Base-by-base conservation (phyloP, 495 filamentous ascomycete genomes). In the Podospora bellae-mahoneyi region DNA sequence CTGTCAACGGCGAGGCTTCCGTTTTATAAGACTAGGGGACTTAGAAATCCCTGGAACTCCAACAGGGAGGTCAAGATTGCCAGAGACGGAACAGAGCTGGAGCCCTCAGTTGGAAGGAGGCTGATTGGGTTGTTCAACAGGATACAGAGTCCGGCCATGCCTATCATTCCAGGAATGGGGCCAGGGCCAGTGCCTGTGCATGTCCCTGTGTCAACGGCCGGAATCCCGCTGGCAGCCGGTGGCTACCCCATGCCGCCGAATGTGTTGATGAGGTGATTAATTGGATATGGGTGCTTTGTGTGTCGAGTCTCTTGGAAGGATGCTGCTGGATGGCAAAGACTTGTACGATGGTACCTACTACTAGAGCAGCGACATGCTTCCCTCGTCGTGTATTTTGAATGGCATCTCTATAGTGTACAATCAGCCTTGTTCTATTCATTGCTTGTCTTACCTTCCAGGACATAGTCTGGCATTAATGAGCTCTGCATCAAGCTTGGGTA, bases 1-100 rank as follows among this genome's bases (percentile, higher is more conserved):
- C 76, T 96, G 30, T 94, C 92, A 9, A 96, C 92, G 3, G 87
- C 88, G 44, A 84, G 90, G 56, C 85, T 99, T 7, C 94, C 95
- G 0, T 99, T 98, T 77, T 94, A 96, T 76, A 88, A 91, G 57
- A 97, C 93, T 0, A 82, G 94, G 62, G 94, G 94, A 0, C 77
- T 99, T 39, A 85, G 95, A n/a, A 99, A 99, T 73, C 88, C 91
- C 2, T 97, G 94, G 95, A 98, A 99, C 76, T 89, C 92, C 1
- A 97, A 97, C 74, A 83, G 95, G 59, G 95, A 97, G 73, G 92
- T 99, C 60, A 99, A 99, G 76, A 96, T 99, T 71, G 95, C 95
- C 9, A 85, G 95, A 72, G 95, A 99, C 76, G 95, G 93, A 5
- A 99, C 95, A 0, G 95, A 97, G 78, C 82, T 99, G 20, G 94